phyloP scores from a whole-genome alignment of 1,284 basidiomycete species.

The Polyporus tsugae region DNA sequence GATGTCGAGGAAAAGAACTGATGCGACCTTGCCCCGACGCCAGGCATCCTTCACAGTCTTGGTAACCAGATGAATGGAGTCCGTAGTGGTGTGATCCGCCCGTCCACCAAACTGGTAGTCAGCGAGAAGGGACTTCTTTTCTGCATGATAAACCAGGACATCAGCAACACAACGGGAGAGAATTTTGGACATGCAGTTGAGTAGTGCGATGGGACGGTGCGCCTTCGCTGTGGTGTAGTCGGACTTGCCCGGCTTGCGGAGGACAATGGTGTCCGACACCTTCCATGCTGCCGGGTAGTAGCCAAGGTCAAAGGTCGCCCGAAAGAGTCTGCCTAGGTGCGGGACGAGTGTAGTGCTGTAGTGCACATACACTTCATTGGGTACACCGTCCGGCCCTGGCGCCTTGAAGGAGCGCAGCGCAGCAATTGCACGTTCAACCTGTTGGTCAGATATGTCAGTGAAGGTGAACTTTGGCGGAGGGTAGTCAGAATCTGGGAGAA shows the following conservation, averaged over 20 bases:
- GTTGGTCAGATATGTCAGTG: constrained; percentile 30
- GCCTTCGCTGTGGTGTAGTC: constrained; percentile 46
- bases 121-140: constrained; percentile 37
- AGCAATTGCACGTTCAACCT: constrained; percentile 32
- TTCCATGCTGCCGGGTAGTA: constrained; percentile 45
- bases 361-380: constrained; percentile 46
- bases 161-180: constrained; percentile 40
- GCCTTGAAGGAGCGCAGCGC: constrained; percentile 45
- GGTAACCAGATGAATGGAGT: constrained; percentile 46
- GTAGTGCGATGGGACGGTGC: constrained; percentile 51
- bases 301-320: constrained; percentile 37
- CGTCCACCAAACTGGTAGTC: constrained; percentile 45
- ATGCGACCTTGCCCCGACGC: constrained; percentile 41
- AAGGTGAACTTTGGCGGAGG: constrained; percentile 36
- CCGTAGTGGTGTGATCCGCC: constrained; percentile 45
- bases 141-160: constrained; percentile 32
- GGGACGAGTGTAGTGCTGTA: constrained; percentile 37
- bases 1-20: constrained; percentile 48
- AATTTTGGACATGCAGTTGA: constrained; percentile 47
- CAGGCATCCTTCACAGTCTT: constrained; percentile 45
- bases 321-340: constrained; percentile 41
- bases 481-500: constrained; percentile 27
- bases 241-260: constrained; percentile 48
- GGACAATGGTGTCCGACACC: constrained; percentile 42
- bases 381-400: constrained; percentile 44